A percentile compares a stretch with the other conserved stretches of the same genome.
Evolutionary conservation across 192 early-diverging fungal genomes (phyloP).

Genomic region (Entomortierella parvispora): DNA sequence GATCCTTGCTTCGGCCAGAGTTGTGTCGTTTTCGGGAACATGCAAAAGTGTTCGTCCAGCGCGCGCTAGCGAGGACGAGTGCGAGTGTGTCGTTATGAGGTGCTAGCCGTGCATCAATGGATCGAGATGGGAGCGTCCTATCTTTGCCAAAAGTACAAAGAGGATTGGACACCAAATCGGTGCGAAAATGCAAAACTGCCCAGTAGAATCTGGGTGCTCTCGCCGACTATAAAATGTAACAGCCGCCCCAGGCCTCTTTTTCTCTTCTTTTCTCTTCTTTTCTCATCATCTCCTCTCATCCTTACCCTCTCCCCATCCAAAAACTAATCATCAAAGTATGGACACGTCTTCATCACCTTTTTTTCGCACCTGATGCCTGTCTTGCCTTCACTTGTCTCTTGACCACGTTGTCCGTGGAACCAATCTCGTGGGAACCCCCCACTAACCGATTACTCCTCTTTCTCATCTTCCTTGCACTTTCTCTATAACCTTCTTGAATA

Average conservation of each 20-base stretch:
- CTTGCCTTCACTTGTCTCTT: not conserved
- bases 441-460: not conserved
- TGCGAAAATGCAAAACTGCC: too few species aligned
- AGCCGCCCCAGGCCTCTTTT: conserved; percentile 1
- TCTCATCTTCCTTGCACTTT: not conserved
- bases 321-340: conserved; percentile 12
- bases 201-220: too few species aligned
- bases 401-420: not conserved
- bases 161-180: too few species aligned
- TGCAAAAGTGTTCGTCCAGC: too few species aligned
- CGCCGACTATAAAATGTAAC: too few species aligned
- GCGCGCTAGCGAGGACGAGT: too few species aligned
- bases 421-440: not conserved
- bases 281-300: conserved; percentile 11
- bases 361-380: not conserved
- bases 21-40: too few species aligned
- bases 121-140: too few species aligned
- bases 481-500: not conserved
- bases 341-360: not conserved
- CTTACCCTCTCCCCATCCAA: conserved; percentile 8
- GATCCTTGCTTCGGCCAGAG: too few species aligned
- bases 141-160: too few species aligned
- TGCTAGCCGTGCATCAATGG: too few species aligned
- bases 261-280: conserved; percentile 11
- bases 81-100: too few species aligned